Conservation (phyloP, 495 filamentous ascomycete genomes). For the Lindgomyces ingoldianus region DNA sequence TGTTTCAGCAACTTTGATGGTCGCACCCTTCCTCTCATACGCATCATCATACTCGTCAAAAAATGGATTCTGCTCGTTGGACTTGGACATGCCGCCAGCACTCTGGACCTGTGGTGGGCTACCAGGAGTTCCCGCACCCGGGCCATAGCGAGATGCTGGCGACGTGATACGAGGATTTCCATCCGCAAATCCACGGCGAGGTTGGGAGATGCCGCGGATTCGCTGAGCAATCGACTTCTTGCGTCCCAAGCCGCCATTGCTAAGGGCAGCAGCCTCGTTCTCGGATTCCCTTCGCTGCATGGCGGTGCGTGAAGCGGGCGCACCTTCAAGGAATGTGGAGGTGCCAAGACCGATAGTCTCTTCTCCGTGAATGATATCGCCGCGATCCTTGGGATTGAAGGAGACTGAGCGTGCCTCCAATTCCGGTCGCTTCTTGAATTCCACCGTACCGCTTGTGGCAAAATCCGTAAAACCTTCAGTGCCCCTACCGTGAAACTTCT, state of each 20-base stretch:
- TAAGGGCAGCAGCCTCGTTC: slow-evolving; percentile 45
- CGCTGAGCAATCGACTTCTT: slow-evolving; percentile 90
- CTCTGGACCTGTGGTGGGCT: slow-evolving; percentile 45
- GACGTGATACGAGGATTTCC: slow-evolving; percentile 32
- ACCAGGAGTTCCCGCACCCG: slow-evolving; percentile 20
- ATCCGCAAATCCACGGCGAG: slow-evolving; percentile 36
- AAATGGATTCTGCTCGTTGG: slow-evolving; percentile 76
- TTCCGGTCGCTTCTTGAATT: slow-evolving; percentile 41
- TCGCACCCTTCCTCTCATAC: slow-evolving; percentile 68
- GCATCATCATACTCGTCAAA: slow-evolving; percentile 79
- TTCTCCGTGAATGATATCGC: slow-evolving; percentile 78
- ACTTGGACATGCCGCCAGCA: slow-evolving; percentile 41
- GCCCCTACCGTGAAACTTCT: slow-evolving; percentile 75
- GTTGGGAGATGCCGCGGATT: slow-evolving; percentile 47
- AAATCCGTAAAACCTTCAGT: slow-evolving; percentile 86
- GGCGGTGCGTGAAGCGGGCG: slow-evolving; percentile 80
- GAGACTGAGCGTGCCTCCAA: slow-evolving; percentile 44
- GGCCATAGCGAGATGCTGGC: slow-evolving; percentile 41
- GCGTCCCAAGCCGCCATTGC: slow-evolving; percentile 66
- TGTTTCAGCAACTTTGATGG: slow-evolving; percentile 58
- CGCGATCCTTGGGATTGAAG: slow-evolving; percentile 60
- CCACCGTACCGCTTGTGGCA: slow-evolving; percentile 48
- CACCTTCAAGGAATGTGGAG: slow-evolving; percentile 93
- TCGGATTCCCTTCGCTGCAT: slow-evolving; percentile 78
- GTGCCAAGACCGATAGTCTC: slow-evolving; percentile 85